Percentiles rank a stretch among this genome's conserved stretches.
These are phyloP conservation scores for Passalora sequoiae DNA, from an alignment of 2,329 filamentous ascomycete species.

Conservation along the genomic window DNA sequence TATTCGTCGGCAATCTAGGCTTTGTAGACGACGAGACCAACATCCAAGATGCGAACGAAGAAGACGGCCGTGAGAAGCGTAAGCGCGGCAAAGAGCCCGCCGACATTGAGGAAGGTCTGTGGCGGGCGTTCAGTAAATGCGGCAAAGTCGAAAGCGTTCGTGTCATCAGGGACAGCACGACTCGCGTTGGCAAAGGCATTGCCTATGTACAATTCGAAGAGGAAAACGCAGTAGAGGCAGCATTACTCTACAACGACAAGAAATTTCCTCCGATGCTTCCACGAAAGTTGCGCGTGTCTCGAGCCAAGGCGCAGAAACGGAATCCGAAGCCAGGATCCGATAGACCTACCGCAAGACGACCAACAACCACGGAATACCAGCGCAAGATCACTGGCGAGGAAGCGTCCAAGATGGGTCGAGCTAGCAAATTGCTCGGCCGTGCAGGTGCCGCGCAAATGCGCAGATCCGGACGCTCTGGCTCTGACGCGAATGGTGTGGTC, in stretches of 20 bases:
- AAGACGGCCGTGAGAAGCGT: conserved; percentile 54
- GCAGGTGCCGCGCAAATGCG: conserved; percentile 52
- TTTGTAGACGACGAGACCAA: conserved; percentile 90
- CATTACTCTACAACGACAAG: conserved; percentile 80
- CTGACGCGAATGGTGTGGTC: too few relatives aligned
- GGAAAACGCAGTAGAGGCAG: conserved; percentile 82
- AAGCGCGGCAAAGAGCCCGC: conserved; percentile 69
- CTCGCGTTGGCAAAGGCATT: conserved; percentile 91
- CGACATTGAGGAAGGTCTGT: conserved; percentile 89
- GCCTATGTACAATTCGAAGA: conserved; percentile 96
- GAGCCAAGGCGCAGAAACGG: conserved; percentile 67
- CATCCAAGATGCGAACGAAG: conserved; percentile 56
- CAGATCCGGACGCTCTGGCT: not conserved
- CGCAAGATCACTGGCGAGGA: conserved; percentile 66
- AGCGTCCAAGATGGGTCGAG: conserved; percentile 67
- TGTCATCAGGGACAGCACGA: conserved; percentile 81
- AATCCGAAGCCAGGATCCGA: conserved; percentile 38
- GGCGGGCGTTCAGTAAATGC: conserved; percentile 70
- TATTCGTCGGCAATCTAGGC: conserved; percentile 93
- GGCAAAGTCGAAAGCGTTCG: conserved; percentile 90
- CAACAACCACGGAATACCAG: conserved; percentile 46
- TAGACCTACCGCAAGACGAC: conserved; percentile 25
- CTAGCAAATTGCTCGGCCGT: conserved; percentile 67
- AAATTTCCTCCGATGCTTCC: conserved; percentile 94
- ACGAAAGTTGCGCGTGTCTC: conserved; percentile 74